Evolutionary conservation across 768 basidiomycete species (phyloP).

Genomic region (Macrolepiota albuminosa): DNA sequence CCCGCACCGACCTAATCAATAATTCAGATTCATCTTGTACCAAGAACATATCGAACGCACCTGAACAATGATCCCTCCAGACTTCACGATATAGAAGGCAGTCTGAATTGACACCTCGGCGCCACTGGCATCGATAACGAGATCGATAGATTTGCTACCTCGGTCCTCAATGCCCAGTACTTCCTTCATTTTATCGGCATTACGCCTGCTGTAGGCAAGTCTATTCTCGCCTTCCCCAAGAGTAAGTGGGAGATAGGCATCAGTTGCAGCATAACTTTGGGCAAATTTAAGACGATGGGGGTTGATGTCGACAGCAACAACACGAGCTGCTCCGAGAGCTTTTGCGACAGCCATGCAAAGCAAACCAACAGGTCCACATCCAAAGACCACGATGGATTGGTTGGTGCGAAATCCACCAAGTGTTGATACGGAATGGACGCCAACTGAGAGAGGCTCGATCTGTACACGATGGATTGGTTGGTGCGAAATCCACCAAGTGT

Average conservation of each 20-base stretch:
- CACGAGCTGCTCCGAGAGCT: slow-evolving; percentile 79
- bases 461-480: slow-evolving; percentile 41
- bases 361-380: slow-evolving; percentile 84
- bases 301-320: slow-evolving; percentile 83
- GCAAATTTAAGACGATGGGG: slow-evolving; percentile 81
- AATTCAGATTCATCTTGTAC: background rate
- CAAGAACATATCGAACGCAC: slow-evolving; percentile 25
- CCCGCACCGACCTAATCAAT: slow-evolving; percentile 78
- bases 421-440: slow-evolving; percentile 80
- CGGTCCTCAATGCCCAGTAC: slow-evolving; percentile 65
- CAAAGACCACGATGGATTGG: slow-evolving; percentile 80
- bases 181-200: slow-evolving; percentile 60
- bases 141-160: slow-evolving; percentile 69
- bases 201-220: slow-evolving; percentile 67
- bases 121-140: slow-evolving; percentile 89
- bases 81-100: slow-evolving; percentile 67
- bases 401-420: slow-evolving; percentile 68
- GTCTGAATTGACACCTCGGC: slow-evolving; percentile 92
- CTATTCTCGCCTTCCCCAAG: slow-evolving; percentile 60
- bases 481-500: slow-evolving; percentile 70
- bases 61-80: slow-evolving; percentile 74
- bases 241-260: slow-evolving; percentile 61
- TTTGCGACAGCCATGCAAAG: slow-evolving; percentile 96
- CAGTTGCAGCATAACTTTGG: slow-evolving; percentile 77
- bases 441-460: slow-evolving; percentile 96